These are phyloP conservation scores for Botryobasidium botryosum DNA, from an alignment of 768 basidiomycete species.

Conservation along the genomic window DNA sequence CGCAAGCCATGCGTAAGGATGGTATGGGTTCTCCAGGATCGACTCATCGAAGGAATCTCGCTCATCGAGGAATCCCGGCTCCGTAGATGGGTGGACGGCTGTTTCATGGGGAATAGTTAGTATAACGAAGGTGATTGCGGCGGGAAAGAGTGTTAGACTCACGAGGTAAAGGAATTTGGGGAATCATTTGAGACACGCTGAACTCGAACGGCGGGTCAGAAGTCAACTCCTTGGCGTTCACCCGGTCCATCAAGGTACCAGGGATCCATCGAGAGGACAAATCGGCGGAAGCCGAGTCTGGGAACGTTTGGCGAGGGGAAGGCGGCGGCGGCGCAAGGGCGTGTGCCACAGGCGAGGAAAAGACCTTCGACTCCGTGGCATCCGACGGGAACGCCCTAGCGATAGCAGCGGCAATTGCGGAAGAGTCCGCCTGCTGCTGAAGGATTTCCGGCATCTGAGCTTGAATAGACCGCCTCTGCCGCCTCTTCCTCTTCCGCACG, in stretches of 20 bases:
- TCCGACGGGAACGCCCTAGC: no score
- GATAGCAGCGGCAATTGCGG: no score
- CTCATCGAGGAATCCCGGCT: slow-evolving; percentile 2
- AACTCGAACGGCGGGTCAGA: slow-evolving; percentile 3
- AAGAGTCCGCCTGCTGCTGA: no score
- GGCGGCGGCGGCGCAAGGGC: no score
- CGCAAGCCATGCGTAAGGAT: slow-evolving; percentile 1
- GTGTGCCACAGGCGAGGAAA: no score
- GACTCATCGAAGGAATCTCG: slow-evolving; percentile 1
- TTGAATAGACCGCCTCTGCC: no score
- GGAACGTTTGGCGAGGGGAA: no score
- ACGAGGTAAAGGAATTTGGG: slow-evolving; percentile 4
- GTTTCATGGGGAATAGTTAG: background rate
- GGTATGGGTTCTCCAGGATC: slow-evolving; percentile 5
- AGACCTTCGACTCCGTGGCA: no score
- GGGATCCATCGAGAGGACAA: background rate
- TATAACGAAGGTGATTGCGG: background rate
- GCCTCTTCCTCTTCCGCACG: no score
- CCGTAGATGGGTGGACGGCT: slow-evolving; percentile 5
- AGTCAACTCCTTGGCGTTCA: slow-evolving; percentile 1
- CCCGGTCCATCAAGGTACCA: background rate
- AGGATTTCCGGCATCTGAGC: no score
- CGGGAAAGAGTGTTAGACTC: background rate
- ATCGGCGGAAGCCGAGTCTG: no score
- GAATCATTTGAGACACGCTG: background rate